phyloP scores from a whole-genome alignment of 306 rosid genomes.

The Vigna radiata region DNA sequence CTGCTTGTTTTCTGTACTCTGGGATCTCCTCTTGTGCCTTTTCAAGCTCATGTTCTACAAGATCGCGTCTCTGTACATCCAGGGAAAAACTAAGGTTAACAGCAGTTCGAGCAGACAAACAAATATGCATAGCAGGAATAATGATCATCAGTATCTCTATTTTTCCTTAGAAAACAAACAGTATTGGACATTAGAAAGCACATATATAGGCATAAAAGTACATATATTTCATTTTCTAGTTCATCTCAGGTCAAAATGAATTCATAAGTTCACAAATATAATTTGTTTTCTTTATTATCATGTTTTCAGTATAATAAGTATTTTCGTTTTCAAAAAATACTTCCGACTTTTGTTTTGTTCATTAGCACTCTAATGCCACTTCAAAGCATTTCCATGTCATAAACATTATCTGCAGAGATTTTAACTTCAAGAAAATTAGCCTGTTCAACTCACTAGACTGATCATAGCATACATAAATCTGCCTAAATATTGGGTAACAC shows the following conservation, averaged over 20 bases:
- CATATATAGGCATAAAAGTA: conserved; percentile 15
- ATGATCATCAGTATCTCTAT: not conserved
- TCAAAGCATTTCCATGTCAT: not conserved
- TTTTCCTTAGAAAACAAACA: not conserved
- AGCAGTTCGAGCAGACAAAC: conserved; percentile 33
- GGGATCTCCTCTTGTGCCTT: conserved; percentile 81
- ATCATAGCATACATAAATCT: conserved; percentile 19
- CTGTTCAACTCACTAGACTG: conserved; percentile 27
- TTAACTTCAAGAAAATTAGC: not conserved
- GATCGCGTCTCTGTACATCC: conserved; percentile 75
- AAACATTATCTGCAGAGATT: not conserved
- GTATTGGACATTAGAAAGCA: conserved; percentile 10
- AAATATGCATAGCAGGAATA: conserved; percentile 13
- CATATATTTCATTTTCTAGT: conserved; percentile 30
- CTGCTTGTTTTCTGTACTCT: conserved; percentile 69
- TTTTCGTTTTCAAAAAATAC: not conserved
- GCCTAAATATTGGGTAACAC: conserved; percentile 13
- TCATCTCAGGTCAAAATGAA: conserved; percentile 17
- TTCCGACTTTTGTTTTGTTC: not conserved
- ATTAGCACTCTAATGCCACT: not conserved
- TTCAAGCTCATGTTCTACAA: conserved; percentile 90
- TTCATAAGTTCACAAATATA: conserved; percentile 28
- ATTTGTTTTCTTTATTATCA: not conserved
- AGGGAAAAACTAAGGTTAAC: conserved; percentile 35
- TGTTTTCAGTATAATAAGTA: not conserved